Evolutionary conservation across 768 basidiomycete species (phyloP), one percentile per base, ranked within the genome.

Genomic region (Calocera cornea): DNA sequence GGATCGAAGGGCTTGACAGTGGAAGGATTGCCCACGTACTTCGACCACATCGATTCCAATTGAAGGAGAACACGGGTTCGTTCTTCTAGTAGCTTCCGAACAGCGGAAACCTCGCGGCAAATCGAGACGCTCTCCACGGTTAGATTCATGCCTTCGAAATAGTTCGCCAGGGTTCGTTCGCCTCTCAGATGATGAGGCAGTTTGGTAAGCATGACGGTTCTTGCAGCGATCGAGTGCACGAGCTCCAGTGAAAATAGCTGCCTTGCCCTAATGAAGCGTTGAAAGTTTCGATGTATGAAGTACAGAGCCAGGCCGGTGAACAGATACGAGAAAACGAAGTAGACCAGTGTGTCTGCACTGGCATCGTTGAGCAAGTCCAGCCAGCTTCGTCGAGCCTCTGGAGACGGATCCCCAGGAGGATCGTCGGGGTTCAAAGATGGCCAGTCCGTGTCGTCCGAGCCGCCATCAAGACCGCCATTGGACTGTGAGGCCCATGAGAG

Each of bases 201-300:
- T 64, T 85, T 83, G 19, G 89, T 88, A 41, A 97, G 84, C 78
- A 98, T 83, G 33, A 97, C 89, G 0, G 97, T 97, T 27, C 95
- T 87, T 0, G 94, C 92, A 0, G 95, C 88, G 49, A 97, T 90
- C 12, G 92, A 95, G 73, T 97, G 93, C 14, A 95, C 94, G 19
- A 97, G 85, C 75, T 97, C 94, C 38, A 99, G 81, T 0, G 92
- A 91, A 78, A 95, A 98, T 12, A 97, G 83, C 74, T 98, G 97
- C 1, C 97, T 86, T 0, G 92, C 86, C 27, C 88, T 88, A 67
- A 97, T 84, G 79, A 93, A 97, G 27, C 88, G 86, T 41, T 85
- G 83, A 76, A 94, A 98, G 76, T 95, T 97, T 70, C 86, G 84
- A 80, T 92, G 87, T 65, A 95, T 85, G 78, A 90, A 91, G 69